Evolutionary conservation across 2,329 filamentous ascomycete genomes (phyloP).

Genomic region (Scytalidium sp.): DNA sequence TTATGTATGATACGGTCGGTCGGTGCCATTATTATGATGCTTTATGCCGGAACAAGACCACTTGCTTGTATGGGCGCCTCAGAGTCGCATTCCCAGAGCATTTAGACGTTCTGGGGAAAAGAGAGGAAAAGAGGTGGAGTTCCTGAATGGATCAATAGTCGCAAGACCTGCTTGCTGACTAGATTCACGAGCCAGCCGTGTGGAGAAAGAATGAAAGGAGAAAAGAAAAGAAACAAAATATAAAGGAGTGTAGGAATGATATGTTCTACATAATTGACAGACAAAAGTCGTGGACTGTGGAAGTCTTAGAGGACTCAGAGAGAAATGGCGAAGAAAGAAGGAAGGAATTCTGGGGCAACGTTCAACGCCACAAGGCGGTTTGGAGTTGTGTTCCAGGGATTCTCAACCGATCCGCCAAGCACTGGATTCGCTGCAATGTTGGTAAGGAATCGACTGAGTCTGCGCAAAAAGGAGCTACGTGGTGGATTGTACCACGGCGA

Average conservation of each 20-base stretch:
- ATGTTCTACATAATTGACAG: background rate
- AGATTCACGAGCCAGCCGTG: constrained; percentile 30
- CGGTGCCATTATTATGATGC: constrained; percentile 29
- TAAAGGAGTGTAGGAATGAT: background rate
- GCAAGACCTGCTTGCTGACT: constrained; percentile 17
- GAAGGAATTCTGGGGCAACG: too few relatives aligned
- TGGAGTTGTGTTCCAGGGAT: too few relatives aligned
- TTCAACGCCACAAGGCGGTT: too few relatives aligned
- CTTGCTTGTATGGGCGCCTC: constrained; percentile 16
- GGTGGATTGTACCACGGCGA: background rate
- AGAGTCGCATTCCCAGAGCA: constrained; percentile 16
- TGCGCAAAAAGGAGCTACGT: too few relatives aligned
- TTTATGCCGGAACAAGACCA: too few relatives aligned
- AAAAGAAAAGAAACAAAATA: constrained; percentile 15
- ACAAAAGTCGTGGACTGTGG: too few relatives aligned
- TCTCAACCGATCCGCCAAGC: too few relatives aligned
- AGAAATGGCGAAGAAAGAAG: constrained; percentile 8
- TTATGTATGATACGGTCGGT: constrained; percentile 16
- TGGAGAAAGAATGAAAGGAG: constrained; percentile 13
- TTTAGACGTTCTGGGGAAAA: constrained; percentile 15
- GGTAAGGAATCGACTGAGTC: too few relatives aligned
- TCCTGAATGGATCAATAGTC: constrained; percentile 7
- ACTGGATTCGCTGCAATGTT: too few relatives aligned
- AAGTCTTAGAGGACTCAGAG: constrained; percentile 6
- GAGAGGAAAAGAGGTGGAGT: background rate